These are phyloP conservation scores for Cadophora luteo-olivacea DNA, from an alignment of 2,329 filamentous ascomycete species.

Conservation along the genomic window DNA sequence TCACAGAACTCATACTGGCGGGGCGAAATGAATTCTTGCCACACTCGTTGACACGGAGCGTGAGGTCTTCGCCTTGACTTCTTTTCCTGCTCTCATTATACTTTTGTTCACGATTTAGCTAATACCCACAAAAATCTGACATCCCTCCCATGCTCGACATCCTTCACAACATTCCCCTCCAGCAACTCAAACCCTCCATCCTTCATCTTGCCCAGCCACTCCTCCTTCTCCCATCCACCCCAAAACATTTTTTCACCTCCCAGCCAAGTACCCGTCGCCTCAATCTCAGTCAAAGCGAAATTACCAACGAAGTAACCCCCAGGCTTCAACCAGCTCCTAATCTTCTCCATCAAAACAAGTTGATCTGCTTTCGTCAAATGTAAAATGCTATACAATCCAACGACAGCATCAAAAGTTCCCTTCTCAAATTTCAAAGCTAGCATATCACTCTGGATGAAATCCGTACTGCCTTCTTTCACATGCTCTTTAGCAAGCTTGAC, in stretches of 20 bases:
- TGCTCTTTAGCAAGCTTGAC: conserved; percentile 45
- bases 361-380: conserved; percentile 53
- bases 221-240: conserved; percentile 23
- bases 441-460: conserved; percentile 50
- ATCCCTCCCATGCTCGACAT: conserved; percentile 20
- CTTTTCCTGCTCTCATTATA: no score
- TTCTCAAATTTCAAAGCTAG: conserved; percentile 45
- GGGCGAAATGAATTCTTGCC: no score
- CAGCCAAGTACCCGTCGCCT: conserved; percentile 33
- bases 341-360: conserved; percentile 45
- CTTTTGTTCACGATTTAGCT: not conserved
- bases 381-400: conserved; percentile 53
- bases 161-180: conserved; percentile 10
- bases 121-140: conserved; percentile 17
- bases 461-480: conserved; percentile 38
- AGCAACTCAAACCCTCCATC: conserved; percentile 16
- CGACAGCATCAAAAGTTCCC: conserved; percentile 48
- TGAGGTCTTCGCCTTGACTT: no score
- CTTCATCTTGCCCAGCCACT: conserved; percentile 10
- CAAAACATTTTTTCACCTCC: conserved; percentile 24
- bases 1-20: no score
- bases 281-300: conserved; percentile 43
- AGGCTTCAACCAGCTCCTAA: conserved; percentile 50
- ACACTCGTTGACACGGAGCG: no score
- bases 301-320: conserved; percentile 51